Evolutionary conservation across 2,329 filamentous ascomycete genomes (phyloP), one percentile per base, ranked within the genome.

Genomic region (Ascochyta clinopodiicola): DNA sequence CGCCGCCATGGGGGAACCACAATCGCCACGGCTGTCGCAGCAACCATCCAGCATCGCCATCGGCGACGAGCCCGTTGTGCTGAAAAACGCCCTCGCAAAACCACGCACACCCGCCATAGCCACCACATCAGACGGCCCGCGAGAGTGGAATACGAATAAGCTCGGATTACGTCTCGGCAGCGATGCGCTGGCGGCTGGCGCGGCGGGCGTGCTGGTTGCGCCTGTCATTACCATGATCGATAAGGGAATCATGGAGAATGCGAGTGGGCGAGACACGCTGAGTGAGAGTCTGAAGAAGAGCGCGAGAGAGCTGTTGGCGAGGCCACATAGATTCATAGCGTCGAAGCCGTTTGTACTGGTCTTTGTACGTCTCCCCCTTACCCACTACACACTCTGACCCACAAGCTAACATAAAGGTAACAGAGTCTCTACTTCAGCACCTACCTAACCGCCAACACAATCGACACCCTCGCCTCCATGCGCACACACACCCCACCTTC

Each of bases 151-250:
- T 74, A 93, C 90, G 22, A 84, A 86, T 61, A 88, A 90, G 64
- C 76, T 96, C 51, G 84, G 83, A 13, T 74, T 83, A 62, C 84
- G 92, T 47, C 70, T 96, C 12, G 85, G 81, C 38, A 84, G 86
- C 15, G 92, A 96, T 78, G 75, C 84, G 21, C 75, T 84, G 39
- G 88, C 88, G 67, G 92, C 91, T 1, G 82, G 84, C 2, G 83
- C 85, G 40, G 91, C 92, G 10, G 91, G 89, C 2, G 84, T 83
- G 6, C 79, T 95, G 57, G 89, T 96, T 43, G 91, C 92, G 50
- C 92, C 93, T 1, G 73, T 96, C 35, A 94, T 96, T 60, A 90
- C 89, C 34, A 88, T 95, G 62, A 95, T 97, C 76, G 92, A 96
- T 17, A 61, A 88, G 70, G 88, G 85, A 55, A 91, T 92, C 69